Evolutionary conservation across 2,329 filamentous ascomycete genomes (phyloP).

Genomic region (Hypocrella siamensis): DNA sequence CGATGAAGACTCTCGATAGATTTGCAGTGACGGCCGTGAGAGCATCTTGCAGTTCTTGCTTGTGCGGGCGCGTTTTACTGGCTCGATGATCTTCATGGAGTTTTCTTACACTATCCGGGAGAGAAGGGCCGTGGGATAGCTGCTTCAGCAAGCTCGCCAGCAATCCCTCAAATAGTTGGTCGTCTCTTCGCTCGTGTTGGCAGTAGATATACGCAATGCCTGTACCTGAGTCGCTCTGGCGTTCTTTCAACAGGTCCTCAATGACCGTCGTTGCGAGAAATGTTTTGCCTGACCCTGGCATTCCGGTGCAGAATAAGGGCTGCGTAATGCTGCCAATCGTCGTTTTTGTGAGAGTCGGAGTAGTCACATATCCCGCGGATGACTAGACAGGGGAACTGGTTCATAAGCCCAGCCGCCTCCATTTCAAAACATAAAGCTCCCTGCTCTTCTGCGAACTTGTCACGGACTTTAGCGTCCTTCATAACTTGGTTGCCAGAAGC

Average conservation of each 20-base stretch:
- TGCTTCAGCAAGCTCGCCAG: slow-evolving; percentile 17
- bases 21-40: slow-evolving; percentile 1
- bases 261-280: slow-evolving; percentile 7
- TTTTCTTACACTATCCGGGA: neutral
- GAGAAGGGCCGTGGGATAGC: slow-evolving; percentile 8
- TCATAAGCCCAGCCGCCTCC: slow-evolving; percentile 15
- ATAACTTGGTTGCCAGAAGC: slow-evolving; percentile 1
- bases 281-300: neutral
- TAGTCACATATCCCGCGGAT: slow-evolving; percentile 21
- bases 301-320: slow-evolving; percentile 7
- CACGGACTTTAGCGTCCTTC: slow-evolving; percentile 2
- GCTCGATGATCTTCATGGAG: neutral
- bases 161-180: slow-evolving; percentile 11
- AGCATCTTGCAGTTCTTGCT: neutral
- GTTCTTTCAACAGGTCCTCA: slow-evolving; percentile 5
- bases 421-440: slow-evolving; percentile 10
- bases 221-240: slow-evolving; percentile 1
- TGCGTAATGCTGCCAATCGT: slow-evolving; percentile 15
- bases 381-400: slow-evolving; percentile 14
- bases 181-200: slow-evolving; percentile 12
- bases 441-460: slow-evolving; percentile 9
- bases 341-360: slow-evolving; percentile 16
- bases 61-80: neutral
- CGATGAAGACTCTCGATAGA: slow-evolving; percentile 7
- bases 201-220: slow-evolving; percentile 17